Evolutionary conservation across 2,329 filamentous ascomycete genomes (phyloP).

Genomic region (Sclerotinia borealis): DNA sequence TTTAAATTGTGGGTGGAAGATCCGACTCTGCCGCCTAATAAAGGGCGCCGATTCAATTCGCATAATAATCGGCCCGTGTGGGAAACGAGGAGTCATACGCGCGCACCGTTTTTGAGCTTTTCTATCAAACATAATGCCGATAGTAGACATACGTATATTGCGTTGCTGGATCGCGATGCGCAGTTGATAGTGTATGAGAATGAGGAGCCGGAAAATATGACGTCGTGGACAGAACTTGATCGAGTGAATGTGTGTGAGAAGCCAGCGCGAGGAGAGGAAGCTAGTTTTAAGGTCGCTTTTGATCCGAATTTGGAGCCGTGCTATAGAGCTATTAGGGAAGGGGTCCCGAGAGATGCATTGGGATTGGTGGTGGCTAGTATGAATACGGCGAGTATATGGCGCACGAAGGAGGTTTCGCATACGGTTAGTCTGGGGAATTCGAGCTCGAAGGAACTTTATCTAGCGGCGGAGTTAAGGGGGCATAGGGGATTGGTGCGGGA

Average conservation of each 20-base stretch:
- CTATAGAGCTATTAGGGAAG: conserved; percentile 70
- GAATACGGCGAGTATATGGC: conserved; percentile 75
- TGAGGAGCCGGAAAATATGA: conserved; percentile 72
- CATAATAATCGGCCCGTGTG: conserved; percentile 57
- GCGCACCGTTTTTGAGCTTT: conserved; percentile 62
- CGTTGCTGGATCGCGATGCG: conserved; percentile 77
- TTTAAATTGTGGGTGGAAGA: conserved; percentile 94
- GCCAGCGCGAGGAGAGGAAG: conserved; percentile 76
- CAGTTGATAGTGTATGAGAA: conserved; percentile 78
- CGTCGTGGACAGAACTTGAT: conserved; percentile 69
- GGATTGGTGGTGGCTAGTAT: conserved; percentile 82
- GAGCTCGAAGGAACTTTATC: conserved; percentile 72
- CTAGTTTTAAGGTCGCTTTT: conserved; percentile 78
- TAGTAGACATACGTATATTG: conserved; percentile 74
- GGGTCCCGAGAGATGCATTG: conserved; percentile 73
- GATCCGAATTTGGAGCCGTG: conserved; percentile 82
- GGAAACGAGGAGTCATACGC: conserved; percentile 25
- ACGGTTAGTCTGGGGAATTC: conserved; percentile 47
- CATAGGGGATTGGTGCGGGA: conserved; percentile 78
- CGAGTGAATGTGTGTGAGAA: conserved; percentile 66
- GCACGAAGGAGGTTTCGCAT: conserved; percentile 55
- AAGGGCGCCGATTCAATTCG: conserved; percentile 73
- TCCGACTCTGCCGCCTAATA: conserved; percentile 65
- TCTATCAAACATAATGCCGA: conserved; percentile 79
- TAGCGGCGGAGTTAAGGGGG: conserved; percentile 67